Conservation (phyloP, 495 filamentous ascomycete genomes). For the Trichoderma orchidacearum region DNA sequence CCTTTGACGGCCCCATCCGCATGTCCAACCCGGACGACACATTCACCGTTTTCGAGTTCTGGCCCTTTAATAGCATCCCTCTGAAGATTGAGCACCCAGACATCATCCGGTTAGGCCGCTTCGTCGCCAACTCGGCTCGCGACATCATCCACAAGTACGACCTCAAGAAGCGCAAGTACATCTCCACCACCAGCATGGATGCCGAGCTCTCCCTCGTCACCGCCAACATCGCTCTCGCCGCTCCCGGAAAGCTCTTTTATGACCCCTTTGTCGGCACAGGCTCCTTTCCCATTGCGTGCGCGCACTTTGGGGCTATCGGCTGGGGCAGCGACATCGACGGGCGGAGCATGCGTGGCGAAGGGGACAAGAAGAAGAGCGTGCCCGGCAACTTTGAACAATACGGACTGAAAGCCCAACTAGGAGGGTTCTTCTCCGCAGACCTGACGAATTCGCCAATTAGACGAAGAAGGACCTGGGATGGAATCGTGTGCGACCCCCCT, state of each 20-base stretch:
- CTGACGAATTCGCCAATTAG: slow-evolving; percentile 78
- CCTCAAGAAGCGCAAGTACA: slow-evolving; percentile 84
- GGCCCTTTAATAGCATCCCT: slow-evolving; percentile 34
- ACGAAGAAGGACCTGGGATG: slow-evolving; percentile 52
- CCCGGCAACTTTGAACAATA: slow-evolving; percentile 78
- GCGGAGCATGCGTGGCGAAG: slow-evolving; percentile 61
- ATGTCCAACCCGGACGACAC: slow-evolving; percentile 59
- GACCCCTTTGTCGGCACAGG: slow-evolving; percentile 95
- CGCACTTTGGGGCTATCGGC: slow-evolving; percentile 73
- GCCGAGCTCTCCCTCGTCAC: slow-evolving; percentile 84
- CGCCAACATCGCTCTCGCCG: slow-evolving; percentile 76
- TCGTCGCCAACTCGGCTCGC: slow-evolving; percentile 46
- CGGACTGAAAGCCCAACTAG: slow-evolving; percentile 42
- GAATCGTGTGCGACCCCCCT: slow-evolving; percentile 91
- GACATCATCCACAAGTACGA: slow-evolving; percentile 63
- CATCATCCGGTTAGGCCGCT: slow-evolving; percentile 56
- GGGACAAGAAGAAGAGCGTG: slow-evolving; percentile 38
- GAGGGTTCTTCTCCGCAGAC: slow-evolving; percentile 74
- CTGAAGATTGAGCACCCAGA: slow-evolving; percentile 36
- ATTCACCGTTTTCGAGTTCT: slow-evolving; percentile 73
- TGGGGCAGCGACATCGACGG: slow-evolving; percentile 90
- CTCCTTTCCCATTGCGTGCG: slow-evolving; percentile 72
- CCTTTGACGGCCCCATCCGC: slow-evolving; percentile 59
- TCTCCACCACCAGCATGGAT: slow-evolving; percentile 94
- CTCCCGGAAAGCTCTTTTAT: slow-evolving; percentile 69